Evolutionary conservation across 169 alveolate genomes (phyloP), one percentile per base, ranked within the genome.

Genomic region (Plasmodium vivax): DNA sequence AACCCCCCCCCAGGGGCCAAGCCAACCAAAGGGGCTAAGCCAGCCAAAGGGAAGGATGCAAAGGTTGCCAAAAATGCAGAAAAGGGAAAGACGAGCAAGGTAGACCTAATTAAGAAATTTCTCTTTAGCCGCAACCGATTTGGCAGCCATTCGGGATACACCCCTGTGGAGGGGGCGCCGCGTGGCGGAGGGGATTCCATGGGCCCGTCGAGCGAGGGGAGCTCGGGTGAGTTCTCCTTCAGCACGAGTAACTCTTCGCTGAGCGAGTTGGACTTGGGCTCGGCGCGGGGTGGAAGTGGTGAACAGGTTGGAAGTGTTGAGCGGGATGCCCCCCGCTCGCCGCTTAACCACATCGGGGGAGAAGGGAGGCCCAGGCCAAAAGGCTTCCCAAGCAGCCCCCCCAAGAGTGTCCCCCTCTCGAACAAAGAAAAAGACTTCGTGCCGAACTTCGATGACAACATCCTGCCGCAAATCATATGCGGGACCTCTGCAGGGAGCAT

Each of bases 401-500:
- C 32, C n/a, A 68, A 19, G 10, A 68, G 36, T 68, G 19, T 8
- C 12, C 77, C 36, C 36, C 1, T n/a, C 19, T 19, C 77, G 27
- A 73, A 34, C 2, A 14, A 47, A 19, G n/a, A 54, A 79, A 87
- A 87, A 2, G 34, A 68, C 30, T 88, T 88, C 82, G 92, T 91
- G n/a, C 82, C 74, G 8, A 72, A 91, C 30, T 58, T 43, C 54
- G 95, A 95, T 68, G 96, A 95, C 47, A 93, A 93, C 43, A 83
- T 95, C 8, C 83, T 95, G 77, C 97, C 97, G 23, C 96, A 96
- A 92, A 94, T 96, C 36, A 95, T 96, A 38, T 94, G 96, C 77
- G 98, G 98, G 27, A 94, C 97, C 19, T 94, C 97, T 23, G 98
- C 97, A 6, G 98, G 98, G 0, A 96, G 97, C 30, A 96, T 95